Evolutionary conservation across 176 grass and related monocot species (phyloP).

Genomic region (Dactylis glomerata): DNA sequence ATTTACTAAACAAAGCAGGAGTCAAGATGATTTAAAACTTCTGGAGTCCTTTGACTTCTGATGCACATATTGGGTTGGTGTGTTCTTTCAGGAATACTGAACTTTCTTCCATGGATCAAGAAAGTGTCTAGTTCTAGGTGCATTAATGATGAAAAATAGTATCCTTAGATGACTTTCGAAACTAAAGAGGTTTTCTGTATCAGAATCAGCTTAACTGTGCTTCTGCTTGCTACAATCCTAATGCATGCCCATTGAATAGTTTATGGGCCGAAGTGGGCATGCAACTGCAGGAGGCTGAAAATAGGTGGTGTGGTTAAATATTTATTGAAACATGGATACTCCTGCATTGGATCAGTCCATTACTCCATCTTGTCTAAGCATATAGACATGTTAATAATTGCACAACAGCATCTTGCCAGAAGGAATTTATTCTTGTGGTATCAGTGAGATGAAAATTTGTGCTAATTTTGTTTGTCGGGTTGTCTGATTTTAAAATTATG

Average conservation of each 20-base stretch:
- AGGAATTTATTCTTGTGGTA: neutral
- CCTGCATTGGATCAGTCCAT: neutral
- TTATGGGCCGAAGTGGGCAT: neutral
- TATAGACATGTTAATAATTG: neutral
- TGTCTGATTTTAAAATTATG: neutral
- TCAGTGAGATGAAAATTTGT: neutral
- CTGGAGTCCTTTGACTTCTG: neutral
- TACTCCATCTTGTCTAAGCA: neutral
- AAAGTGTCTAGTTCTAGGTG: neutral
- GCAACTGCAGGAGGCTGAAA: neutral
- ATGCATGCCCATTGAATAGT: neutral
- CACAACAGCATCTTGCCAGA: neutral
- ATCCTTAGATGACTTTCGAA: neutral
- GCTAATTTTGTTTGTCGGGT: neutral
- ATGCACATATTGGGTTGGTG: slow-evolving; percentile 4
- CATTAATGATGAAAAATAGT: neutral
- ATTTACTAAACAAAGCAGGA: neutral
- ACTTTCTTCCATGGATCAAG: neutral
- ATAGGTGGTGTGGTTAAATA: slow-evolving; percentile 1
- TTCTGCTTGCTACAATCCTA: slow-evolving; percentile 1
- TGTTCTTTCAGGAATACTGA: neutral
- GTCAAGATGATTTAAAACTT: slow-evolving; percentile 8
- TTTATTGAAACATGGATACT: neutral
- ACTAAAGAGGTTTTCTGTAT: slow-evolving; percentile 8
- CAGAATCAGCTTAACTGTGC: neutral